Conservation (phyloP, 1,284 basidiomycete genomes). For the Ceratobasidium sp. region DNA sequence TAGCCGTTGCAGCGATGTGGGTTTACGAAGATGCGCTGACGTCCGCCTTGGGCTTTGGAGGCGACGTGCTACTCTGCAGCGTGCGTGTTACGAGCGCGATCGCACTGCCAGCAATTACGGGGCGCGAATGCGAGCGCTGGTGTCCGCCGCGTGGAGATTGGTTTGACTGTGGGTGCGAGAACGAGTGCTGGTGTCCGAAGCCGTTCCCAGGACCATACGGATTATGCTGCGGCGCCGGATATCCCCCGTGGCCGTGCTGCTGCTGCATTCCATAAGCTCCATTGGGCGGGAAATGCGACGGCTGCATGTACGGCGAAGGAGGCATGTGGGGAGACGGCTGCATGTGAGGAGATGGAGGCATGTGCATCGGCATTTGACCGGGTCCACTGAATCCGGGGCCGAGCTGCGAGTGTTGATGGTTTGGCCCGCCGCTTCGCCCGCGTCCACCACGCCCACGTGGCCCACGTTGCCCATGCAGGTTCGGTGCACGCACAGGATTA, state of each 20-base stretch:
- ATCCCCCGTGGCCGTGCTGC: slow-evolving; percentile 4
- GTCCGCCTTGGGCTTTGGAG: slow-evolving; percentile 43
- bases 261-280: slow-evolving; percentile 17
- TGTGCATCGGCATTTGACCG: slow-evolving; percentile 25
- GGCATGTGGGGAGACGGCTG: slow-evolving; percentile 36
- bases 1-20: not conserved
- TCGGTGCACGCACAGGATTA: slow-evolving; percentile 34
- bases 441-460: slow-evolving; percentile 43
- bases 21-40: slow-evolving; percentile 38
- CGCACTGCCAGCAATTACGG: slow-evolving; percentile 28
- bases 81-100: slow-evolving; percentile 19
- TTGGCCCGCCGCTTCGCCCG: slow-evolving; percentile 26
- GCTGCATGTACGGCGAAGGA: slow-evolving; percentile 32
- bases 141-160: slow-evolving; percentile 31
- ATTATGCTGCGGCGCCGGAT: slow-evolving; percentile 2
- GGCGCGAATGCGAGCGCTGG: slow-evolving; percentile 45
- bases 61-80: slow-evolving; percentile 17
- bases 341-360: slow-evolving; percentile 32
- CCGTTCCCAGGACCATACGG: slow-evolving; percentile 5
- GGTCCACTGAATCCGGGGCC: slow-evolving; percentile 14
- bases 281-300: slow-evolving; percentile 22
- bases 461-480: slow-evolving; percentile 11
- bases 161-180: slow-evolving; percentile 16
- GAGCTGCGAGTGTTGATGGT: slow-evolving; percentile 1
- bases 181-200: slow-evolving; percentile 37